Evolutionary conservation across 768 basidiomycete genomes (phyloP).

Genomic region (Sporobolomyces phaffii): DNA sequence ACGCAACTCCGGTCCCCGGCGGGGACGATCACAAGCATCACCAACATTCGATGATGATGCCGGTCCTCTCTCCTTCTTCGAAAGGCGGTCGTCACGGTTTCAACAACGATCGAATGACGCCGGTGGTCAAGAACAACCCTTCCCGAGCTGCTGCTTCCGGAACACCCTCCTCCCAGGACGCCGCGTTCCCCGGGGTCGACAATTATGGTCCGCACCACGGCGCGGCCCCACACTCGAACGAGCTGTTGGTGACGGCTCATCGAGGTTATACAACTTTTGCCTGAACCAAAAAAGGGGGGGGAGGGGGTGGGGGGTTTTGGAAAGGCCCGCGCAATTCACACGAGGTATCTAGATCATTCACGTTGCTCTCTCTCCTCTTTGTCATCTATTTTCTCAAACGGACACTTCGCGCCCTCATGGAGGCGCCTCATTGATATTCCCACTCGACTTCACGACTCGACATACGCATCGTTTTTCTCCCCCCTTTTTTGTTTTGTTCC

Average conservation of each 20-base stretch:
- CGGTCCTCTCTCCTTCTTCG: no score
- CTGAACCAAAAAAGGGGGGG: no score
- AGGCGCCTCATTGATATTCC: background rate
- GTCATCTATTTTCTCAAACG: background rate
- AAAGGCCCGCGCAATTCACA: no score
- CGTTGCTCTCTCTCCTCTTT: no score
- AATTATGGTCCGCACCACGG: slow-evolving; percentile 4
- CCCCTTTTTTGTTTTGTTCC: no score
- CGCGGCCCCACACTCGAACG: background rate
- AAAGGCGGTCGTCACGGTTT: background rate
- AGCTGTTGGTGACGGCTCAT: background rate
- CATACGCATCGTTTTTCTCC: no score
- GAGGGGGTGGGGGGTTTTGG: no score
- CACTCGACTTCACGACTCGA: background rate
- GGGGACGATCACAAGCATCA: background rate
- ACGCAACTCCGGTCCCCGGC: background rate
- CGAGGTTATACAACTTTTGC: slow-evolving; percentile 2
- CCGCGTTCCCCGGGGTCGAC: background rate
- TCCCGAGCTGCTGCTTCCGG: background rate
- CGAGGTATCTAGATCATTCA: no score
- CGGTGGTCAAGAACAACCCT: background rate
- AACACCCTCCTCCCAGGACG: background rate
- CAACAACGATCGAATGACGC: background rate
- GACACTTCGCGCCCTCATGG: slow-evolving; percentile 7
- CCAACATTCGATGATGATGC: no score